These are phyloP conservation scores for Multifurca ochricompacta DNA, from an alignment of 768 basidiomycete genomes.

Conservation along the genomic window DNA sequence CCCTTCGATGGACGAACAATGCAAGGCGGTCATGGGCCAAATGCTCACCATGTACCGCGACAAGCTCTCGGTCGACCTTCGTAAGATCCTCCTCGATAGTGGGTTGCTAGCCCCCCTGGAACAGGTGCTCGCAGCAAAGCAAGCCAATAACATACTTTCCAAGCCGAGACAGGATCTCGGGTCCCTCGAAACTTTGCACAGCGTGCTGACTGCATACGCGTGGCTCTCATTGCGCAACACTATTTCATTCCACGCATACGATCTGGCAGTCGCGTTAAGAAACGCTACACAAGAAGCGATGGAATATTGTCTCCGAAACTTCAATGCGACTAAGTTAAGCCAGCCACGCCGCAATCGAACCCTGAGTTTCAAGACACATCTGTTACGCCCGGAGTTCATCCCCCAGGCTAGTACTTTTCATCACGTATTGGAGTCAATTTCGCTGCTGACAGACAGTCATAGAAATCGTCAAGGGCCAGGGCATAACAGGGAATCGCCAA, in stretches of 20 bases:
- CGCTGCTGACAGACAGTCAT: background rate
- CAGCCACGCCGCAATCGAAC: background rate
- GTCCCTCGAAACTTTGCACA: conserved; percentile 68
- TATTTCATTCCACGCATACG: conserved; percentile 55
- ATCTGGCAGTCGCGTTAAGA: conserved; percentile 47
- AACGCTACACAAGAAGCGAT: conserved; percentile 55
- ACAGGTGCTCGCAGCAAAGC: conserved; percentile 32
- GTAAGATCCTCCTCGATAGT: conserved; percentile 29
- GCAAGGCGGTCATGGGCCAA: conserved; percentile 28
- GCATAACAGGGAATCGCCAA: background rate
- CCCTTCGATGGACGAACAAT: conserved; percentile 39
- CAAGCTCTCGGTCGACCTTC: conserved; percentile 37
- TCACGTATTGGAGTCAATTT: background rate
- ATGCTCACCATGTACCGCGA: conserved; percentile 39
- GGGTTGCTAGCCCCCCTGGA: conserved; percentile 37
- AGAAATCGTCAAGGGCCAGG: background rate
- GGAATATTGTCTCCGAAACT: conserved; percentile 45
- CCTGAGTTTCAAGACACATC: background rate
- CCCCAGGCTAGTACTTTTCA: background rate
- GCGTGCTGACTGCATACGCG: conserved; percentile 65
- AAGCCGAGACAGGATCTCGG: conserved; percentile 16
- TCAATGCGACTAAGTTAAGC: background rate
- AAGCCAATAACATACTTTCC: conserved; percentile 16
- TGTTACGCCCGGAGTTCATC: background rate
- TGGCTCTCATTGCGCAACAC: conserved; percentile 75